Base-by-base conservation (phyloP, 352 stramenopile genomes). In the Elongisporangium prolatum region DNA sequence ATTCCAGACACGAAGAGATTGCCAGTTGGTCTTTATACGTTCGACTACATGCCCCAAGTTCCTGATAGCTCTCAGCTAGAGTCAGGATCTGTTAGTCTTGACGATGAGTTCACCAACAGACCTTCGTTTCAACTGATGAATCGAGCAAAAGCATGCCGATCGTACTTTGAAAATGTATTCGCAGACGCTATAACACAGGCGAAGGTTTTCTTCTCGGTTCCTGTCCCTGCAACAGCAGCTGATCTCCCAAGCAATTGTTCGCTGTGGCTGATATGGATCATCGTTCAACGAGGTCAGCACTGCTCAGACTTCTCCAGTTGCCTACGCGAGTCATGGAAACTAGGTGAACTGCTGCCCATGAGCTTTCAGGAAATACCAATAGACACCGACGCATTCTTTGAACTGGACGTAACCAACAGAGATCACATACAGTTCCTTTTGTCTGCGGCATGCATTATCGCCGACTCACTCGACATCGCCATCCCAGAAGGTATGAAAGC, bases 401-500 rank as follows among this genome's bases (percentile, higher is more conserved):
- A 48, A 8, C 20, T 80, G n/a, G 50, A 75, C 34, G 4, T 51
- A 0, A 13, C 52, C 9, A 57, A 69, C n/a, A 20, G 48, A 0
- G 57, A 73, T 8, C 63, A 75, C 2, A n/a, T 56, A n/a, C 60
- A 68, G 21, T 52, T 80, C 3, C 44, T 80, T 24, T 60, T 63
- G 0, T 59, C 65, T 6, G 65, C 59, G 16, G 71, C 68, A 4
- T 74, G 68, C 37, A 68, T 75, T 50, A 64, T 80, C 21, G 65
- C 68, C 9, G 21, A 56, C 8, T 80, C 71, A 11, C 48, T 74
- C 0, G 38, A 48, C 11, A 54, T 75, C 5, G 6, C 16, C 1
- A 21, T 72, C n/a, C 71, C 71, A n/a, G 28, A 54, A 61, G 54
- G 71, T 80, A 63, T n/a, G 52, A 5, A 1, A 37, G 4, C 25